Evolutionary conservation across 257 asterid species (phyloP).

Genomic region (Solanum virginianum): DNA sequence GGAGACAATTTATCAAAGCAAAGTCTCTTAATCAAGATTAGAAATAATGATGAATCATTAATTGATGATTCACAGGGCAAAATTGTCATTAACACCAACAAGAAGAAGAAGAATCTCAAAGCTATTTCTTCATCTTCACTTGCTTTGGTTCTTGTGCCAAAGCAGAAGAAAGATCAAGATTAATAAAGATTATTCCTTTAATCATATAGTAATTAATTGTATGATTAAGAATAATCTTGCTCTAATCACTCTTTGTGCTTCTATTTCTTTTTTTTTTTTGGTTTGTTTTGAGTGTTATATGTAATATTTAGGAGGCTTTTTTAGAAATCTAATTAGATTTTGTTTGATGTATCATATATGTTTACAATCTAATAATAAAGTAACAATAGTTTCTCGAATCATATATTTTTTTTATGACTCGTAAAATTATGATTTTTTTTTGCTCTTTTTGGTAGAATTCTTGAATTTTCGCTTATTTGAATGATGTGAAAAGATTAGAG

Average conservation of each 20-base stretch:
- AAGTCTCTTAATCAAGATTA: conserved; percentile 10
- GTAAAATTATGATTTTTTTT: background rate
- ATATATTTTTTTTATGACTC: background rate
- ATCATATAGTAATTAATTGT: background rate
- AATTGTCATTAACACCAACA: conserved; percentile 3
- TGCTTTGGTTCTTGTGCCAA: conserved; percentile 10
- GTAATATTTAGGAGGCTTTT: background rate
- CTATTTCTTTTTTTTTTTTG: background rate
- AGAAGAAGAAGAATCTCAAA: conserved; percentile 18
- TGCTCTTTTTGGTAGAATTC: background rate
- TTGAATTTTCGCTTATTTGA: background rate
- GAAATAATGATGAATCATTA: conserved; percentile 10
- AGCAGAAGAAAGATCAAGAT: conserved; percentile 7
- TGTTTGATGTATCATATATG: background rate
- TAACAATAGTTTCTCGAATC: background rate
- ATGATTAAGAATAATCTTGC: background rate
- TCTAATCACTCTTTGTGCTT: background rate
- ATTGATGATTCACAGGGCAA: conserved; percentile 6
- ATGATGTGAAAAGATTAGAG: background rate
- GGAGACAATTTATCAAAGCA: conserved; percentile 16
- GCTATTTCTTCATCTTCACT: conserved; percentile 12
- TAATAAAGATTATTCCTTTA: background rate
- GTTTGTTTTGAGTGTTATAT: background rate
- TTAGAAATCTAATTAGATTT: background rate
- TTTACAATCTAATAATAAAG: background rate